A percentile compares a stretch with the other conserved stretches of the same genome.
Conservation (phyloP, 2,329 filamentous ascomycete genomes). For the Sclerotinia spermophila region DNA sequence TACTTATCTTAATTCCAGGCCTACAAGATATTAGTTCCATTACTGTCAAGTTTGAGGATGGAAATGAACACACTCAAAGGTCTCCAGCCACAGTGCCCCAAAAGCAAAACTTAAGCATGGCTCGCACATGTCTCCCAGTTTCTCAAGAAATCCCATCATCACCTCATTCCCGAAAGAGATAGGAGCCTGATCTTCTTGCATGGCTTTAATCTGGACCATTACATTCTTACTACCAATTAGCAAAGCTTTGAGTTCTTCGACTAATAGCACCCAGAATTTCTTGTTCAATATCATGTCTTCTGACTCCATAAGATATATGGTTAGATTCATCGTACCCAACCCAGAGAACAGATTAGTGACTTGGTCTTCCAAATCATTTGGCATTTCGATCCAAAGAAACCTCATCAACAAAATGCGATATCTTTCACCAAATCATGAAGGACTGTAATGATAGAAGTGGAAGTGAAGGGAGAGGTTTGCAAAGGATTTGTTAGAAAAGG, state of each 20-base stretch:
- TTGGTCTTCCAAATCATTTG: neutral
- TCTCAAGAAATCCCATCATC: neutral
- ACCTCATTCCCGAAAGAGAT: no score
- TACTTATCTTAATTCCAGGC: neutral
- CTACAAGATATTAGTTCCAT: neutral
- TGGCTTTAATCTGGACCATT: neutral
- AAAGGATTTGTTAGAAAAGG: neutral
- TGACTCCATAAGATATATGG: neutral
- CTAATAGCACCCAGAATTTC: neutral
- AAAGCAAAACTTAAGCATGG: accelerated
- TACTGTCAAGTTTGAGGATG: neutral
- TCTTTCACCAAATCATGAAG: neutral
- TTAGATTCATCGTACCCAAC: neutral
- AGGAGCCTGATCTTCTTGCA: neutral
- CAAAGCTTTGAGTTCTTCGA: neutral
- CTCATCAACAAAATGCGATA: neutral
- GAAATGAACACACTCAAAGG: neutral
- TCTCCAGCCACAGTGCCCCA: neutral
- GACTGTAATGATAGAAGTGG: neutral
- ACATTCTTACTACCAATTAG: neutral
- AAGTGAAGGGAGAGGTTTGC: neutral
- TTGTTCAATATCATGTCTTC: neutral
- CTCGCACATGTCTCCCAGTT: accelerated
- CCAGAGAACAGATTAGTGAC: neutral
- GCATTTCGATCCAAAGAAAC: neutral